Evolutionary conservation across 495 filamentous ascomycete genomes (phyloP).

Genomic region (Neurospora tetrasperma): DNA sequence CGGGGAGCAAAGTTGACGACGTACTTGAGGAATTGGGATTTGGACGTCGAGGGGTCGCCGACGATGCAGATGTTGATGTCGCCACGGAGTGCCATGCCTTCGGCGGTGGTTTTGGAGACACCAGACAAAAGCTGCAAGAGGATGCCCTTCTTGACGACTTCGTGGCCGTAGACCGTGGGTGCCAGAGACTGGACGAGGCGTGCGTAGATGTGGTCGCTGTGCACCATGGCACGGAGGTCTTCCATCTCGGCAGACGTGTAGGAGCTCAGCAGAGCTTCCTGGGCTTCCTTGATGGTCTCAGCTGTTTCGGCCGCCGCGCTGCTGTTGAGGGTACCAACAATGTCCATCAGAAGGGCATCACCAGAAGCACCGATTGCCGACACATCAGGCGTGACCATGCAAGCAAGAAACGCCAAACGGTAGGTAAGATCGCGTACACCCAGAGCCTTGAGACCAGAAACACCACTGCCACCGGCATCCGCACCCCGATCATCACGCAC

Average conservation of each 20-base stretch:
- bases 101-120: slow-evolving; percentile 78
- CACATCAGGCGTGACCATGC: slow-evolving; percentile 91
- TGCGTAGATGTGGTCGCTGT: slow-evolving; percentile 88
- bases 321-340: slow-evolving; percentile 72
- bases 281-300: slow-evolving; percentile 69
- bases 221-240: slow-evolving; percentile 85
- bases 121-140: slow-evolving; percentile 89
- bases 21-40: slow-evolving; percentile 98
- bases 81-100: slow-evolving; percentile 88
- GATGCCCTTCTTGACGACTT: slow-evolving; percentile 94
- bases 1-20: slow-evolving; percentile 92
- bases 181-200: slow-evolving; percentile 93
- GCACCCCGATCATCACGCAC: slow-evolving; percentile 73
- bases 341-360: slow-evolving; percentile 45
- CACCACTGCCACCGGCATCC: slow-evolving; percentile 72
- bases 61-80: slow-evolving; percentile 99
- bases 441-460: slow-evolving; percentile 80
- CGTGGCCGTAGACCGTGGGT: slow-evolving; percentile 93
- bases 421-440: slow-evolving; percentile 96
- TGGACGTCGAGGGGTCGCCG: slow-evolving; percentile 94
- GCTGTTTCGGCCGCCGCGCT: slow-evolving; percentile 48
- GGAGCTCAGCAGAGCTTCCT: slow-evolving; percentile 75
- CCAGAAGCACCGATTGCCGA: slow-evolving; percentile 54
- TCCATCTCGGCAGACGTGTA: slow-evolving; percentile 78
- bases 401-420: slow-evolving; percentile 90